A percentile compares a stretch with the other conserved stretches of the same genome.
Evolutionary conservation across 352 stramenopile species (phyloP).

Genomic region (Globisporangium mamillatum): DNA sequence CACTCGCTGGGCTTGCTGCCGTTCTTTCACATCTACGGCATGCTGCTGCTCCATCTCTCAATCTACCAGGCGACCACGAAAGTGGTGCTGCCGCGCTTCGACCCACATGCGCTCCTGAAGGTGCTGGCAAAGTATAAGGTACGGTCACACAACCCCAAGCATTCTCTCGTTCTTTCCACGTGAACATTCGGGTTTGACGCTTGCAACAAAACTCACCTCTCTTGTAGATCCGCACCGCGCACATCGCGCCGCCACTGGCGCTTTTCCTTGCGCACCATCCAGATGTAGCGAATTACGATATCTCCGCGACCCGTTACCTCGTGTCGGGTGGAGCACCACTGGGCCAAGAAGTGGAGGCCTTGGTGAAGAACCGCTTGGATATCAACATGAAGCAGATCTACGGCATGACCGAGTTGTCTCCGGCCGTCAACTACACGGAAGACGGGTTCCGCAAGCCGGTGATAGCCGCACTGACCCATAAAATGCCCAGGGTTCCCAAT

Average conservation of each 20-base stretch:
- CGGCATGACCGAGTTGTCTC: conserved; percentile 60
- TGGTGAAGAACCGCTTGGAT: conserved; percentile 57
- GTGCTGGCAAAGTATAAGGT: conserved; percentile 66
- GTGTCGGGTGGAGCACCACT: conserved; percentile 83
- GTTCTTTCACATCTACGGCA: conserved; percentile 96
- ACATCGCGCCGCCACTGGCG: conserved; percentile 73
- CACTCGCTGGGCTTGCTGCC: conserved; percentile 77
- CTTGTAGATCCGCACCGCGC: conserved; percentile 31
- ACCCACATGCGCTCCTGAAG: conserved; percentile 86
- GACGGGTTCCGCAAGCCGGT: neutral
- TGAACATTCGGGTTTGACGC: neutral
- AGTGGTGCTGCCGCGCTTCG: conserved; percentile 90
- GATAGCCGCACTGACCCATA: conserved; percentile 66
- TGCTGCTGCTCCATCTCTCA: conserved; percentile 79
- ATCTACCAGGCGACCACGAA: conserved; percentile 77
- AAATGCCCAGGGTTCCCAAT: conserved; percentile 37
- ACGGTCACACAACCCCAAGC: no score
- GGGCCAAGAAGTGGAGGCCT: conserved; percentile 54
- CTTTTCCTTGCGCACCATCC: conserved; percentile 22
- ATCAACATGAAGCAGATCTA: conserved; percentile 50
- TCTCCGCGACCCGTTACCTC: conserved; percentile 68
- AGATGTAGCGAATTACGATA: conserved; percentile 89
- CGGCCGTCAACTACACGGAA: conserved; percentile 28
- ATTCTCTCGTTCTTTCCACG: no score
- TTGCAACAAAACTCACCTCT: neutral